Percentiles rank a stretch among this genome's conserved stretches.
These are phyloP conservation scores for Diutina ranongensis DNA, from an alignment of 1,139 yeast species.

Conservation along the genomic window DNA sequence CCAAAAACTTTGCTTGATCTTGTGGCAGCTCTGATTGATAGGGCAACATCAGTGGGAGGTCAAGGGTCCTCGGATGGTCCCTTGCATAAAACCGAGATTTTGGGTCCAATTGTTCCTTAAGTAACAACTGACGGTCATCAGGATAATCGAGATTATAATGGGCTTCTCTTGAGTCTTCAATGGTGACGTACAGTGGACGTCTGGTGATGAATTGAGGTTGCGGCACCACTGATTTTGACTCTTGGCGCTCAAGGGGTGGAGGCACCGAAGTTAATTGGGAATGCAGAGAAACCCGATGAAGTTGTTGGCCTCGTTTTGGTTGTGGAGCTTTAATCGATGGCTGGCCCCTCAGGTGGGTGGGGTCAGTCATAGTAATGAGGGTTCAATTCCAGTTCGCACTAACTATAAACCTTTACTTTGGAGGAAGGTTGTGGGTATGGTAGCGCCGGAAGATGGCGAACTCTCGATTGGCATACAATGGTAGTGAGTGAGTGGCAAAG, in stretches of 20 bases:
- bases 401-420: too few relatives aligned
- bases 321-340: conserved; percentile 1
- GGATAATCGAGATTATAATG: conserved; percentile 52
- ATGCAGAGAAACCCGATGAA: background rate
- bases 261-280: background rate
- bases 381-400: too few relatives aligned
- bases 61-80: conserved; percentile 37
- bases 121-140: conserved; percentile 30
- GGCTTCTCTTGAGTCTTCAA: conserved; percentile 27
- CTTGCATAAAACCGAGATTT: conserved; percentile 49
- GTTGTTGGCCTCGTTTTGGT: background rate
- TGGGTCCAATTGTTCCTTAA: conserved; percentile 32
- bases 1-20: conserved; percentile 64
- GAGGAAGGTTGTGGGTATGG: background rate
- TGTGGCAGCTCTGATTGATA: conserved; percentile 59
- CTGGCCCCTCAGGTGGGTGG: background rate
- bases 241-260: background rate
- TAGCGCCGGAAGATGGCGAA: background rate
- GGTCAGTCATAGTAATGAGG: background rate
- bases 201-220: conserved; percentile 9
- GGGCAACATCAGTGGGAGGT: conserved; percentile 58
- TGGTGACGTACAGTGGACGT: conserved; percentile 26
- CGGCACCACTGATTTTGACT: conserved; percentile 1
- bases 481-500: too few relatives aligned
- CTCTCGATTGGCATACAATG: too few relatives aligned